Conservation (phyloP, 306 rosid genomes). For the Potentilla sterilis region DNA sequence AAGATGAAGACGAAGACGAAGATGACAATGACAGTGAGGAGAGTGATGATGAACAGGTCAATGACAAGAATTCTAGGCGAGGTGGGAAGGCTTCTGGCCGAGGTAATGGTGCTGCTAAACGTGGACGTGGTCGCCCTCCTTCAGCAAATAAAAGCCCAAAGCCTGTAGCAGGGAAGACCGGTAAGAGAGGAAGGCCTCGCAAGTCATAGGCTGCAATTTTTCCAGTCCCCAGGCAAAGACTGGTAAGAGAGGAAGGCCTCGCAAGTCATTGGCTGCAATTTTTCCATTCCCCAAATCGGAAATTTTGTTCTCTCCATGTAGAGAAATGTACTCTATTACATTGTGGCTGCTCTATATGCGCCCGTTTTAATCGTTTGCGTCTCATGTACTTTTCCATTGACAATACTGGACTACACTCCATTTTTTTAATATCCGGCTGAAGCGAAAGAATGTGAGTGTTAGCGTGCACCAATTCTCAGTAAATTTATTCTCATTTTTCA, state of each 20-base stretch:
- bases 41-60: slow-evolving; percentile 56
- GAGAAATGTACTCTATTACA: slow-evolving; percentile 40
- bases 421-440: slow-evolving; percentile 10
- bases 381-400: slow-evolving; percentile 1
- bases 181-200: slow-evolving; percentile 88
- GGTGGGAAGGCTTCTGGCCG: slow-evolving; percentile 56
- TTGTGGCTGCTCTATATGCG: slow-evolving; percentile 37
- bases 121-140: slow-evolving; percentile 62
- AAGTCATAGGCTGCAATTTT: slow-evolving; percentile 38
- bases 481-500: background rate
- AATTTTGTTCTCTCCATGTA: slow-evolving; percentile 54
- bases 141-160: slow-evolving; percentile 43
- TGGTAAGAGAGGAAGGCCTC: slow-evolving; percentile 85
- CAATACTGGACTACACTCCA: background rate
- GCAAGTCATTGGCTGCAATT: slow-evolving; percentile 39
- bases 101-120: slow-evolving; percentile 52
- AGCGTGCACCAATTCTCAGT: background rate
- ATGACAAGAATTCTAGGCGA: slow-evolving; percentile 42
- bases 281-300: slow-evolving; percentile 25
- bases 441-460: slow-evolving; percentile 5
- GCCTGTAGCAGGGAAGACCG: slow-evolving; percentile 49
- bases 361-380: slow-evolving; percentile 9
- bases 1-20: slow-evolving; percentile 25
- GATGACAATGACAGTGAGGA: slow-evolving; percentile 44
- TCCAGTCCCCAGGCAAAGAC: slow-evolving; percentile 34